Conservation (phyloP, 129 eudicot species). For the Artemisia tridentata region DNA sequence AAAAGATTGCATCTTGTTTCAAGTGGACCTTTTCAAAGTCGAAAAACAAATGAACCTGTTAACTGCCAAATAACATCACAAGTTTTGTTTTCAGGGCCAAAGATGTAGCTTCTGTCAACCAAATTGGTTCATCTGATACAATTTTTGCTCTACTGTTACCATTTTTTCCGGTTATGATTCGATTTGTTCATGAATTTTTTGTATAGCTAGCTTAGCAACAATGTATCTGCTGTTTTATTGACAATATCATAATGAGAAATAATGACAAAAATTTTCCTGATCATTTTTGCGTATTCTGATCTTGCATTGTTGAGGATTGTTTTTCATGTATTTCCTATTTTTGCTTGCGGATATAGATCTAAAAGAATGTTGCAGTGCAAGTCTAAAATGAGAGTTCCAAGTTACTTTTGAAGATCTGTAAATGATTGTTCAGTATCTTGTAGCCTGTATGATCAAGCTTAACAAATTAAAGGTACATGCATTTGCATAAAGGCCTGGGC, state of each 20-base stretch:
- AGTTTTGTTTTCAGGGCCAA: not conserved
- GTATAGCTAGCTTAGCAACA: conserved; percentile 20
- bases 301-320: not conserved
- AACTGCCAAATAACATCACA: conserved; percentile 11
- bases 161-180: not conserved
- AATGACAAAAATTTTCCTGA: not conserved
- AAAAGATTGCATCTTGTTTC: conserved; percentile 42
- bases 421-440: not conserved
- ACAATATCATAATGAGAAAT: conserved; percentile 10
- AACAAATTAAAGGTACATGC: not conserved
- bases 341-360: not conserved
- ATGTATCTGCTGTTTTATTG: not conserved
- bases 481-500: too few species aligned
- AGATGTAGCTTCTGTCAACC: not conserved
- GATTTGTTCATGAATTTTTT: not conserved
- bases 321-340: not conserved
- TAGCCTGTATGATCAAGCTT: not conserved
- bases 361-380: conserved; percentile 1
- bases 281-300: conserved; percentile 14
- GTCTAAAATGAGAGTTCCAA: conserved; percentile 1
- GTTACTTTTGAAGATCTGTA: not conserved
- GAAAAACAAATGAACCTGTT: conserved; percentile 38
- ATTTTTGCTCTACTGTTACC: not conserved
- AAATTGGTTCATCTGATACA: conserved; percentile 10
- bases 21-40: conserved; percentile 36